phyloP scores from a whole-genome alignment of 1,139 yeast species.

The Chernovozyma sophiae-reginae region DNA sequence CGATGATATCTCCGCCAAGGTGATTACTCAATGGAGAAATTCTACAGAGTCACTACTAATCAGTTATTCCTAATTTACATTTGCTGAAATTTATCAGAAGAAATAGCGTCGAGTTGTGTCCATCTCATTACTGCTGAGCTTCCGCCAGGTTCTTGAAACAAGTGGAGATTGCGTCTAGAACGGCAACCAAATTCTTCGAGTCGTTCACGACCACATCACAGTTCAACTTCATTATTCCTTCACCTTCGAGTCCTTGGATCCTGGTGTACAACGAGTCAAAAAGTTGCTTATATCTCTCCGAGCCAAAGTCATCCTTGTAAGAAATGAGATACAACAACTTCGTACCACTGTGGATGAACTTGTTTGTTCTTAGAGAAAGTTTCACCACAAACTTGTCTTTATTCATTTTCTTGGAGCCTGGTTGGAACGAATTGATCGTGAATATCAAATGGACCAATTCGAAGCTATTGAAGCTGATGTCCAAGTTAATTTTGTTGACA shows the following conservation, averaged over 20 bases:
- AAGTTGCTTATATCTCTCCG: conserved; percentile 35
- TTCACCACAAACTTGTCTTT: conserved; percentile 34
- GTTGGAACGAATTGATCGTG: conserved; percentile 25
- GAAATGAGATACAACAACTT: conserved; percentile 26
- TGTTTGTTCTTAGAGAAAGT: conserved; percentile 30
- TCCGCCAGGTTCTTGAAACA: conserved; percentile 1
- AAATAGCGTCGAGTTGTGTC: too few relatives aligned
- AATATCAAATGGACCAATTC: conserved; percentile 33
- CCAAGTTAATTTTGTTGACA: conserved; percentile 28
- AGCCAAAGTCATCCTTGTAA: conserved; percentile 26
- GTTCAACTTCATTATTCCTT: conserved; percentile 30
- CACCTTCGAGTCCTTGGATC: conserved; percentile 24
- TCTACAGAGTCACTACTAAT: too few relatives aligned
- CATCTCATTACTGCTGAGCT: background rate
- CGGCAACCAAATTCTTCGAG: conserved; percentile 1
- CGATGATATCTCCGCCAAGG: too few relatives aligned
- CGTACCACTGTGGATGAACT: conserved; percentile 22
- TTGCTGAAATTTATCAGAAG: too few relatives aligned
- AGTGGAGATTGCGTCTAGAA: background rate
- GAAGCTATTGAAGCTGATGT: conserved; percentile 29
- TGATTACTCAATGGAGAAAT: too few relatives aligned
- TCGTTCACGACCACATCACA: conserved; percentile 34
- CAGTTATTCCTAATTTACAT: too few relatives aligned
- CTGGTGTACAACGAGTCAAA: conserved; percentile 39
- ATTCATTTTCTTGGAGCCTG: conserved; percentile 28